A percentile compares a stretch with the other conserved stretches of the same genome.
These are phyloP conservation scores for Platismatia glauca DNA, from an alignment of 495 filamentous ascomycete species.

Conservation along the genomic window DNA sequence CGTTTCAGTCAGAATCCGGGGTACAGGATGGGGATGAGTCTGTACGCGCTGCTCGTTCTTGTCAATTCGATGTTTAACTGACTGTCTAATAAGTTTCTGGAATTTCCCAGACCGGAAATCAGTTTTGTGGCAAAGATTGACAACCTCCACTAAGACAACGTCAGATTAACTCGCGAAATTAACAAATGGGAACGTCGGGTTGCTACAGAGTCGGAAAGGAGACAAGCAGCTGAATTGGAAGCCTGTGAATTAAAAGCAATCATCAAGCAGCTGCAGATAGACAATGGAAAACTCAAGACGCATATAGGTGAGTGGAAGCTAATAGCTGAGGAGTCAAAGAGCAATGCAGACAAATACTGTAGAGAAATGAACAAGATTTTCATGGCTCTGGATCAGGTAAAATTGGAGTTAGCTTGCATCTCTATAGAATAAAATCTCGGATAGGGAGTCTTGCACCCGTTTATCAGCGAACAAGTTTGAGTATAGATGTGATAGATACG, in stretches of 20 bases:
- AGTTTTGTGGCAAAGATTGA: constrained; percentile 13
- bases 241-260: neutral
- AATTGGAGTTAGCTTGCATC: neutral
- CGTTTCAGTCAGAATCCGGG: no score
- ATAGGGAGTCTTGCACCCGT: neutral
- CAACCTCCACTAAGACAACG: constrained; percentile 5
- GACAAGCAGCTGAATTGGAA: neutral
- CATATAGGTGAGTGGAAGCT: neutral
- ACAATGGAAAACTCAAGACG: neutral
- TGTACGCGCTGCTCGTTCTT: constrained; percentile 6
- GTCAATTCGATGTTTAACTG: constrained; percentile 1
- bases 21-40: no score
- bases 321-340: neutral
- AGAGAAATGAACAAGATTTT: constrained; percentile 9
- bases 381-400: constrained; percentile 1
- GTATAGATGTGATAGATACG: no score
- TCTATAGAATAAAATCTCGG: neutral
- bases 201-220: neutral
- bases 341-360: constrained; percentile 4
- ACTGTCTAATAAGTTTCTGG: constrained; percentile 5
- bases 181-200: neutral
- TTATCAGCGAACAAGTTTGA: neutral
- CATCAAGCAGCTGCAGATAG: neutral
- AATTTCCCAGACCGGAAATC: neutral
- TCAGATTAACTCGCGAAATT: constrained; percentile 7